These are phyloP conservation scores for Pyracantha coccinea DNA, from an alignment of 331 rosid genomes.

Conservation along the genomic window DNA sequence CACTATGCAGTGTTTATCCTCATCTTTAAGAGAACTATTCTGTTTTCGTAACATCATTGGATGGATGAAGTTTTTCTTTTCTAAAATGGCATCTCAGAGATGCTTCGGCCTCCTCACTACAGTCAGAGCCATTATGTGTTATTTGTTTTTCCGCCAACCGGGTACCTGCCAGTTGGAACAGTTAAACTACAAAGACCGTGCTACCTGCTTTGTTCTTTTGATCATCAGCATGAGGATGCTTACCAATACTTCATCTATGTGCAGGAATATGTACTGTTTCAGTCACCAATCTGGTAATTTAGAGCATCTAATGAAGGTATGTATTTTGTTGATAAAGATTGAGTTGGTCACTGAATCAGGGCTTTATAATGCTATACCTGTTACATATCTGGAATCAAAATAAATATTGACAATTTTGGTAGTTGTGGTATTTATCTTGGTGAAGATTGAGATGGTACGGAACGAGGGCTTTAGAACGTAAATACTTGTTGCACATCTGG, in stretches of 20 bases:
- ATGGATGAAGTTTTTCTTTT: neutral
- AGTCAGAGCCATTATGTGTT: neutral
- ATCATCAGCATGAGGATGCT: neutral
- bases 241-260: conserved; percentile 5
- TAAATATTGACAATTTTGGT: too few relatives aligned
- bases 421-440: too few relatives aligned
- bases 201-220: neutral
- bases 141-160: neutral
- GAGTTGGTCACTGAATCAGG: conserved; percentile 14
- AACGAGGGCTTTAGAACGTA: conserved; percentile 7
- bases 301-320: conserved; percentile 98
- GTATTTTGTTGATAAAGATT: neutral
- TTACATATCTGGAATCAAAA: neutral
- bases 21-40: neutral
- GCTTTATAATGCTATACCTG: neutral
- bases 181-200: neutral
- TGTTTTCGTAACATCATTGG: neutral
- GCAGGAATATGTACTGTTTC: conserved; percentile 96
- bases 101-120: neutral
- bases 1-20: neutral
- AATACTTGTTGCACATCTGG: neutral
- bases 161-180: too few relatives aligned
- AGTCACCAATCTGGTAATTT: conserved; percentile 90
- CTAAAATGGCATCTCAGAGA: neutral
- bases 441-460: conserved; percentile 4